Evolutionary conservation across 805 yeast genomes (phyloP), one percentile per base, ranked within the genome.

Genomic region (Ascoidea rubescens): DNA sequence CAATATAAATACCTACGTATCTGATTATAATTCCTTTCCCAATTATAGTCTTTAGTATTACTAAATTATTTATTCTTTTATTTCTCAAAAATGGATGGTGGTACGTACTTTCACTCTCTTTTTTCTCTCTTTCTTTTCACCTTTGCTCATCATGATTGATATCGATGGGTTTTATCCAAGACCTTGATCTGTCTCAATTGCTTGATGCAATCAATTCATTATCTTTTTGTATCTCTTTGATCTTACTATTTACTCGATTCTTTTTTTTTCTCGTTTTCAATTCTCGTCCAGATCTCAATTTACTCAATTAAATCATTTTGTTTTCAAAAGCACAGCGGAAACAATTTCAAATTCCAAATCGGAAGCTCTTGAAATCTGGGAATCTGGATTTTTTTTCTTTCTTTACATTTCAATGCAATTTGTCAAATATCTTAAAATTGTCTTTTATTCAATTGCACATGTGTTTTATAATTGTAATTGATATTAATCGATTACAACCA

Each of bases 321-420:
- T 4, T 31, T 28, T 3, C 42, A 49, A 21, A 21, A 21, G 28
- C 28, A 21, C 28, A 21, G 28, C 28, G 3, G 28, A 21, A 21
- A 21, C 3, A 21, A 21, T 21, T 21, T 21, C 28, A 21, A 21
- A 3, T 3, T 21, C 28, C 28, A 21, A 21, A 2, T 21, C 28
- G 28, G 28, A 21, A 21, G 28, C 28, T 21, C 3, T 21, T 21
- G 28, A 21, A 21, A 21, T 21, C 28, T 21, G 28, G 3, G 3
- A 21, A 21, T 3, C 28, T 21, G 28, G 28, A 21, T 21, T 21
- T 21, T 2, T 2, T 14, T 10, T 21, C 42, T 43, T 45, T 10
- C 6, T 32, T 47, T 42, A 50, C 2, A 48, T 48, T 48, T 51
- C 52, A 48, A 48, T 47, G 51, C 37, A 48, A 52, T 48, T 44